Conservation (phyloP, 352 stramenopile genomes). For the Phytopythium ostracodes region DNA sequence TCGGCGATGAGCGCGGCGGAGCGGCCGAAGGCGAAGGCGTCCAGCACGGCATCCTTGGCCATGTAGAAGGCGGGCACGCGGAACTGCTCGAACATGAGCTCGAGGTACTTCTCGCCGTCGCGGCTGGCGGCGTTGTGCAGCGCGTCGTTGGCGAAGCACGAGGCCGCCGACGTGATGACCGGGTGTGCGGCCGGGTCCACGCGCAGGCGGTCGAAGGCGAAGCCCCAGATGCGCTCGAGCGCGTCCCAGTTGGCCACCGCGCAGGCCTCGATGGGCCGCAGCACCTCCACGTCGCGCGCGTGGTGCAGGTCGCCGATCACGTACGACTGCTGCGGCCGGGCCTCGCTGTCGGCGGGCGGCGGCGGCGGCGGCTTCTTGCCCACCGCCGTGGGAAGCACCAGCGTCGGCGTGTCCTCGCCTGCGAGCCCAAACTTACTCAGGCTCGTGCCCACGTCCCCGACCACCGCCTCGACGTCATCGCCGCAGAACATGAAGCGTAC, state of each 20-base stretch:
- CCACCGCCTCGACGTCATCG: slow-evolving; percentile 94
- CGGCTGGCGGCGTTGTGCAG: slow-evolving; percentile 43
- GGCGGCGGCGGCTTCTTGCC: slow-evolving; percentile 22
- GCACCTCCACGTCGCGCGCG: slow-evolving; percentile 52
- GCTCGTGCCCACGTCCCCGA: slow-evolving; percentile 91
- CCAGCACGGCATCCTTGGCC: slow-evolving; percentile 86
- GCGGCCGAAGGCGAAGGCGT: slow-evolving; percentile 89
- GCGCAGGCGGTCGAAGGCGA: slow-evolving; percentile 70
- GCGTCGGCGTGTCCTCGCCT: slow-evolving; percentile 92
- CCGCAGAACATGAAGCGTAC: slow-evolving; percentile 90
- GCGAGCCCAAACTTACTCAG: slow-evolving; percentile 94
- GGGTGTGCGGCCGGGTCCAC: slow-evolving; percentile 68
- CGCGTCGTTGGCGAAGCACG: slow-evolving; percentile 73
- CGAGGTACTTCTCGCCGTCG: slow-evolving; percentile 79
- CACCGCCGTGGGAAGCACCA: slow-evolving; percentile 79
- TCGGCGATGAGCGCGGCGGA: slow-evolving; percentile 87
- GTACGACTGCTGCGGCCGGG: slow-evolving; percentile 12
- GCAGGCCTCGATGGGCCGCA: slow-evolving; percentile 49
- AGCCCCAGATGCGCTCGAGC: slow-evolving; percentile 78
- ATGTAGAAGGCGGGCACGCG: slow-evolving; percentile 88
- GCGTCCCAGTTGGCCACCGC: slow-evolving; percentile 80
- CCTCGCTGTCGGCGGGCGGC: slow-evolving; percentile 12
- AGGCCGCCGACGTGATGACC: slow-evolving; percentile 68
- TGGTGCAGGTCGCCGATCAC: slow-evolving; percentile 57
- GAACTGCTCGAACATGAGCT: slow-evolving; percentile 94